Percentiles rank a stretch among this genome's conserved stretches.
These are phyloP conservation scores for Epichloe aotearoae DNA, from an alignment of 2,329 filamentous ascomycete species.

Conservation along the genomic window DNA sequence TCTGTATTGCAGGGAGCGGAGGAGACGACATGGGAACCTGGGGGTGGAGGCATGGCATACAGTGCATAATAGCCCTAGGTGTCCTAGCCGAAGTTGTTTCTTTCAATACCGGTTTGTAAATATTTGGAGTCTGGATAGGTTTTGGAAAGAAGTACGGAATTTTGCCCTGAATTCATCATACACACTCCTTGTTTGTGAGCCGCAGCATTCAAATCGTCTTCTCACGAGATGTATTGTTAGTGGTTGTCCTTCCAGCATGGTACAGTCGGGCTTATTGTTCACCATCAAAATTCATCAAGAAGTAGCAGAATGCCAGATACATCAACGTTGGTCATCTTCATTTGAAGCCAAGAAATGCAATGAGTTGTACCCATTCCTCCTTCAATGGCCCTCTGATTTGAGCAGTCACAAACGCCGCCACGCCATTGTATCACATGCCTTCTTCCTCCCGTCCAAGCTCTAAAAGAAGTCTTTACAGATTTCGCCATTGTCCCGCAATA, in stretches of 20 bases:
- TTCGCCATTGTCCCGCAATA: background rate
- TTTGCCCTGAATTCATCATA: background rate
- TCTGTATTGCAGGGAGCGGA: conserved; percentile 19
- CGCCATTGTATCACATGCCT: background rate
- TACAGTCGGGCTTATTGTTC: too few relatives aligned
- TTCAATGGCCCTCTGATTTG: background rate
- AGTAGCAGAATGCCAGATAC: too few relatives aligned
- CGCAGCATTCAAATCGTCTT: too few relatives aligned
- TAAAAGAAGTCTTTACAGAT: background rate
- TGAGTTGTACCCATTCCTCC: background rate
- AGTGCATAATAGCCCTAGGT: background rate
- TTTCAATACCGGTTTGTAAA: conserved; percentile 5
- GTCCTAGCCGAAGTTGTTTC: background rate
- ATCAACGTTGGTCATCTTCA: too few relatives aligned
- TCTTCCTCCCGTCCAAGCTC: background rate
- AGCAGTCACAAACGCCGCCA: background rate
- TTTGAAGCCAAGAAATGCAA: background rate
- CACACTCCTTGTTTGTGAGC: too few relatives aligned
- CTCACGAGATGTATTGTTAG: too few relatives aligned
- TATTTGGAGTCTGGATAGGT: conserved; percentile 12
- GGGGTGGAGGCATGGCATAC: too few relatives aligned
- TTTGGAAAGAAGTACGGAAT: conserved; percentile 3
- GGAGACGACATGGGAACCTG: conserved; percentile 1
- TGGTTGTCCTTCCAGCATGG: too few relatives aligned
- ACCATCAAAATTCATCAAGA: too few relatives aligned